Evolutionary conservation across 2,329 filamentous ascomycete species (phyloP), one percentile per base, ranked within the genome.

Genomic region (Polychaeton citri): DNA sequence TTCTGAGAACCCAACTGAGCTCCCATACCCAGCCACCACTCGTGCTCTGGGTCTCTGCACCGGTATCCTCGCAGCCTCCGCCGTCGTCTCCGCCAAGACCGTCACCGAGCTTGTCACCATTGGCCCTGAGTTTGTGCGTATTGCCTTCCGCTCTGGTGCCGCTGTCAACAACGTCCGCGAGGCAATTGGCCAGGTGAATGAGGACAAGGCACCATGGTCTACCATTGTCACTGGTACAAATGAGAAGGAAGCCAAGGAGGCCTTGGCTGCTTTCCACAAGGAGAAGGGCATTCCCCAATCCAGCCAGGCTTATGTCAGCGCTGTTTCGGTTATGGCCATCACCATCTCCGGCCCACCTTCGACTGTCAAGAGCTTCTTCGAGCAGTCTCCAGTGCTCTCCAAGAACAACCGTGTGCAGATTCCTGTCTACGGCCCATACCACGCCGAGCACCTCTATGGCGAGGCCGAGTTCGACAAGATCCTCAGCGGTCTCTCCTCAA

Each of bases 41-140:
- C 56, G 69, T 49, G 62, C 77, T 17, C 65, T 80, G 19, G 78
- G 76, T 39, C 67, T 82, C 30, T 81, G 78, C 63, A 79, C 76
- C 28, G 79, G 79, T 35, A 64, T 79, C 16, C 72, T 82, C 47
- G 76, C 78, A n/a, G 78, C 74, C n/a, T 64, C 72, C 9, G 78
- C 76, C 12, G 71, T 81, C 38, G 71, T 76, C 9, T 75, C 72
- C 16, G 69, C 77, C 20, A 70, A 69, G 40, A 76, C 74, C 5
- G 60, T 80, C 33, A 72, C 71, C 13, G 66, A 74, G 32, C 61
- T 83, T 21, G 63, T 81, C 16, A 69, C 69, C 5, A 63, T 81
- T 34, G 76, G 70, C 35, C 67, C 78, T 12, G 72, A 80, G 52
- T 66, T 72, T 18, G 73, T 79, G 17, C 65, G 78, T 43, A 67